Evolutionary conservation across 169 alveolate genomes (phyloP), one percentile per base, ranked within the genome.

Genomic region (Eimeria maxima): DNA sequence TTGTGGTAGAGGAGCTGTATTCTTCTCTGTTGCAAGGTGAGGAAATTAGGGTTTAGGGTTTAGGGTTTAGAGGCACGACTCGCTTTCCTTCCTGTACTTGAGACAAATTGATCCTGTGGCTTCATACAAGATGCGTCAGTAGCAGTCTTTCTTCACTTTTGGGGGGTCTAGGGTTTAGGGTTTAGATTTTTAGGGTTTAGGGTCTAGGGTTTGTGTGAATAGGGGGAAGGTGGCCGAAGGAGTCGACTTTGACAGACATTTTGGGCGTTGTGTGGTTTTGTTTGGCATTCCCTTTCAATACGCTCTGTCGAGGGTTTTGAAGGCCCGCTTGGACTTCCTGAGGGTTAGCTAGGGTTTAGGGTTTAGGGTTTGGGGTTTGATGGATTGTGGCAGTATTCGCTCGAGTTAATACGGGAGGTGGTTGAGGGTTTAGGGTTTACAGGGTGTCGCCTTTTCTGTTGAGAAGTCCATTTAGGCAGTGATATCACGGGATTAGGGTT

Each of bases 211-310:
- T 47, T 78, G 53, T 55, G 44, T 24, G 27, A n/a, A 55, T n/a
- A 98, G 99, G 86, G 99, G 99, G 0, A 99, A 99, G 96, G 99
- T 99, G 42, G 99, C 99, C 3, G 99, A 99, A 97, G 99, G 99
- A n/a, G 99, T 99, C 60, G 99, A 99, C 97, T 99, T 99, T 96
- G 99, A 99, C 89, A 98, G 99, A 4, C 99, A 99, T 96, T 99
- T 99, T 96, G 99, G 99, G 29, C 98, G 99, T 18, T 98, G 99
- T 96, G 99, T 99, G 96, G 98, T 99, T 44, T 97, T 99, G 83
- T 97, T 99, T 67, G 99, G 99, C 13, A 99, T 99, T 29, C 99
- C 99, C 6, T 99, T 98, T 97, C 99, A 98, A 97, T 99, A 98
- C 98, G 99, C 99, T 20, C 98, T 99, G 69, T 98, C 99, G 45